phyloP scores from a whole-genome alignment of 352 stramenopile species.

The Elongisporangium undulatum region DNA sequence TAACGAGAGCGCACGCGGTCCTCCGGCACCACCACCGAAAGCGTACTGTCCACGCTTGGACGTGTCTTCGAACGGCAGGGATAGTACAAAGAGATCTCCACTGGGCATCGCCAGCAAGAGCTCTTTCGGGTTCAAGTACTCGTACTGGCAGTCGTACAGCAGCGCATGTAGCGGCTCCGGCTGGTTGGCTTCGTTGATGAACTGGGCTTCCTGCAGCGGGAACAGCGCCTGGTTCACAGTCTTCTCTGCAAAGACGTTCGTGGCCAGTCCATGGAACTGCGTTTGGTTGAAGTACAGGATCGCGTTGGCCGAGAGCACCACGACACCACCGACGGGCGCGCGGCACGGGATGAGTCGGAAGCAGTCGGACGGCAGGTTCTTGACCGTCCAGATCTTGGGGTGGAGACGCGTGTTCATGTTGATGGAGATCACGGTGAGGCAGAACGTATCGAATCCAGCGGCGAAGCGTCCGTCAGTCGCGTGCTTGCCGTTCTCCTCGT shows the following conservation, averaged over 20 bases:
- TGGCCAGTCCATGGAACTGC: conserved; percentile 71
- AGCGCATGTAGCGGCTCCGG: conserved; percentile 49
- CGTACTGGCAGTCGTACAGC: conserved; percentile 63
- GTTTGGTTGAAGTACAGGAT: conserved; percentile 89
- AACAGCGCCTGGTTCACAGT: conserved; percentile 75
- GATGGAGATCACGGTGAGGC: conserved; percentile 83
- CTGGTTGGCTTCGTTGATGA: conserved; percentile 48
- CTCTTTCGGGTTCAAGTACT: conserved; percentile 68
- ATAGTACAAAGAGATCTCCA: conserved; percentile 63
- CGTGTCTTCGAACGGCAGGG: conserved; percentile 53
- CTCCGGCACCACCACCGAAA: conserved; percentile 8
- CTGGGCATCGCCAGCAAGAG: conserved; percentile 54
- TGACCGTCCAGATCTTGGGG: conserved; percentile 84
- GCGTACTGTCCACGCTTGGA: conserved; percentile 28
- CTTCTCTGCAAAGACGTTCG: conserved; percentile 67
- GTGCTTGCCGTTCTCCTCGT: conserved; percentile 81
- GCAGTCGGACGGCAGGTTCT: conserved; percentile 77
- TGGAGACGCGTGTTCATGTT: conserved; percentile 84
- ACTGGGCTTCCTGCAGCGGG: conserved; percentile 55
- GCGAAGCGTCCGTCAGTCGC: conserved; percentile 66
- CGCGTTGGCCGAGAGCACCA: conserved; percentile 75
- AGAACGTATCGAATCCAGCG: conserved; percentile 73
- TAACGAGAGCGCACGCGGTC: conserved; percentile 19
- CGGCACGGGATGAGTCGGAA: conserved; percentile 71
- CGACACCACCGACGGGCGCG: conserved; percentile 62